phyloP scores from a whole-genome alignment of 2,329 filamentous ascomycete species.

The Fusarium dimerum region DNA sequence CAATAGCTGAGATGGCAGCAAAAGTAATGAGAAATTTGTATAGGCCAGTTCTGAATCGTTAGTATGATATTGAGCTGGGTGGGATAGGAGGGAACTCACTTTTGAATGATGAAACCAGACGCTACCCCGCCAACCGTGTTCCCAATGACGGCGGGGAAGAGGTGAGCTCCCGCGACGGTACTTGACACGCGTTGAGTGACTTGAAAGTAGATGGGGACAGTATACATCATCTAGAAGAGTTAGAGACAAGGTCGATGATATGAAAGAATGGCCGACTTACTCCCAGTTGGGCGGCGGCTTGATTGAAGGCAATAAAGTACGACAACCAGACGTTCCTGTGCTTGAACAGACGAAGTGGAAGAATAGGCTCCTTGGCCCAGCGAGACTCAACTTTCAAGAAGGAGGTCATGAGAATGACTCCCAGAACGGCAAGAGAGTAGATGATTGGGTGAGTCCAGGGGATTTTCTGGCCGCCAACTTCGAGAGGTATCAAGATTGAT shows the following conservation, averaged over 20 bases:
- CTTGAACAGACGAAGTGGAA: slow-evolving; percentile 56
- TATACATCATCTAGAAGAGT: slow-evolving; percentile 50
- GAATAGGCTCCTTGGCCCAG: slow-evolving; percentile 55
- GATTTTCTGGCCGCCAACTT: slow-evolving; percentile 53
- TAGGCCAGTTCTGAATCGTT: slow-evolving; percentile 49
- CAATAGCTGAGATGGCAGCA: slow-evolving; percentile 49
- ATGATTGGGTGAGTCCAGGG: slow-evolving; percentile 50
- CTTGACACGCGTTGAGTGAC: slow-evolving; percentile 59
- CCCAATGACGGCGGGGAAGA: slow-evolving; percentile 67
- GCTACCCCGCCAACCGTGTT: slow-evolving; percentile 66
- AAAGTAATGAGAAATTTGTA: slow-evolving; percentile 58
- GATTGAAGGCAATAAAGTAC: slow-evolving; percentile 56
- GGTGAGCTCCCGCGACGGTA: slow-evolving; percentile 58
- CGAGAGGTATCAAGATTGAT: slow-evolving; percentile 52
- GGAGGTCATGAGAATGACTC: slow-evolving; percentile 38
- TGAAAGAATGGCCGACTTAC: slow-evolving; percentile 2
- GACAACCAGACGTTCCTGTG: slow-evolving; percentile 54
- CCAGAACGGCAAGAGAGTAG: slow-evolving; percentile 38
- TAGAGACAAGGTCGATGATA: no score
- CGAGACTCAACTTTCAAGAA: slow-evolving; percentile 48
- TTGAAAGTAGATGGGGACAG: slow-evolving; percentile 70
- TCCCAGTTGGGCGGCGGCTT: slow-evolving; percentile 50
- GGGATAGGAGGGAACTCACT: slow-evolving; percentile 23
- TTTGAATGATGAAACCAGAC: slow-evolving; percentile 57
- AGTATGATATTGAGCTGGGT: not conserved